Evolutionary conservation across 305 asterid species (phyloP), one percentile per base, ranked within the genome.

Genomic region (Fraxinus angustifolia): DNA sequence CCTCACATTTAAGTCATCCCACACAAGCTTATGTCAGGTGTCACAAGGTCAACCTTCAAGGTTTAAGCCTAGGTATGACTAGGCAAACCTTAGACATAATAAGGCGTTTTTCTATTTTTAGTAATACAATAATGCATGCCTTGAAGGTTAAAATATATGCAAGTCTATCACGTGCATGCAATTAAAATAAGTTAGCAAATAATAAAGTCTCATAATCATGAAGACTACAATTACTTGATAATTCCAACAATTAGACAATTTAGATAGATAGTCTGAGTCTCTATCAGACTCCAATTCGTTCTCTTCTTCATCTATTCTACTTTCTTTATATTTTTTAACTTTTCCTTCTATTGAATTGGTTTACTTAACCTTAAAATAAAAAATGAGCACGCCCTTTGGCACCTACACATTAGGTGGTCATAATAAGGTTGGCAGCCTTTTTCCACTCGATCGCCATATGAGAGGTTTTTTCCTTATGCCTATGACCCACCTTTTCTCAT

Each of bases 1-100:
- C 80, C 42, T 62, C 74, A 62, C 62, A 16, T 76, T 84, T 42
- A 75, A 83, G 82, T 72, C 78, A 73, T 35, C 80, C 31, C 6
- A 82, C 26, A 53, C 65, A 53, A 53, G 23, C 8, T 53, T 53
- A 53, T 53, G 26, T 2, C n/a, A 53, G 65, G 65, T 19, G 26
- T 53, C 26, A 53, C 65, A 17, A 53, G 62, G 65, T 53, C 65
- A 50, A 50, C 60, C 19, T 50, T 50, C 8, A 53, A 53, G 65
- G 2, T n/a, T n/a, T 53, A 53, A 53, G 65, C 65, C 65, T 53
- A n/a, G 65, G 65, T 2, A 53, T 53, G 65, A 53, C 65, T 53
- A 53, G 26, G 65, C 26, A 53, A 53, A 53, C 65, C 26, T n/a
- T n/a, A n/a, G 65, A 53, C 26, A 53, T 53, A n/a, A n/a, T n/a